phyloP scores from a whole-genome alignment of 2,329 filamentous ascomycete species.

The Colletotrichum orbiculare region DNA sequence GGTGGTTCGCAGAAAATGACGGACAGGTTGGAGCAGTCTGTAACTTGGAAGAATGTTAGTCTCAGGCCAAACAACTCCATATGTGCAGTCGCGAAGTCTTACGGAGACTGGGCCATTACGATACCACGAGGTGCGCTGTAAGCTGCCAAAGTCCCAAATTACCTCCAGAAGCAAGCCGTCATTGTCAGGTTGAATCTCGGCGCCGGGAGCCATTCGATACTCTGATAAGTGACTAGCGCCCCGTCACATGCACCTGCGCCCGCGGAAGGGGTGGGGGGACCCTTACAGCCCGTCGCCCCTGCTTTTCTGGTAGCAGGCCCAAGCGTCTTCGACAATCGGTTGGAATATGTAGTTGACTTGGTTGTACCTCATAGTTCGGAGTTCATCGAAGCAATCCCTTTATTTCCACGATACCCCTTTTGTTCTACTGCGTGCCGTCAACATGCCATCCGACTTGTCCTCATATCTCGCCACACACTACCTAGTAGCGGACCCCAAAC shows the following conservation, averaged over 20 bases:
- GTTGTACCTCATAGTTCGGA: too few species aligned
- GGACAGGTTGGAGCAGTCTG: constrained; percentile 12
- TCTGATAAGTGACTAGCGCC: constrained; percentile 36
- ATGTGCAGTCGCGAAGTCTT: not conserved
- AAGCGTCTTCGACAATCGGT: constrained; percentile 8
- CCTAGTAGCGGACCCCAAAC: constrained; percentile 70
- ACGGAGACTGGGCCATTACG: constrained; percentile 32
- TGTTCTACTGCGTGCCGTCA: not conserved
- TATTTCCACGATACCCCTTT: not conserved
- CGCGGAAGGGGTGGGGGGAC: constrained; percentile 12
- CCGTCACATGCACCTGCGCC: constrained; percentile 30
- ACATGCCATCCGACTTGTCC: constrained; percentile 73
- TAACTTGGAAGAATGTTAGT: not conserved
- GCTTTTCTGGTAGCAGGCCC: constrained; percentile 19
- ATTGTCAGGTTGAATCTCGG: constrained; percentile 18
- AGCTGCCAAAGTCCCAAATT: constrained; percentile 4
- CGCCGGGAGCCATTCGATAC: constrained; percentile 25
- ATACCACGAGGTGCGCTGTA: not conserved
- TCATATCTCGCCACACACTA: constrained; percentile 94
- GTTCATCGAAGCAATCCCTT: not conserved
- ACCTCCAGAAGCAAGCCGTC: constrained; percentile 8
- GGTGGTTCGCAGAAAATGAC: constrained; percentile 24
- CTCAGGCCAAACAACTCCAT: not conserved
- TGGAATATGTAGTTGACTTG: too few species aligned
- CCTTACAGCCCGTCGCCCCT: constrained; percentile 25